These are phyloP conservation scores for Venturia asperata DNA, from an alignment of 2,329 filamentous ascomycete genomes.

Conservation along the genomic window DNA sequence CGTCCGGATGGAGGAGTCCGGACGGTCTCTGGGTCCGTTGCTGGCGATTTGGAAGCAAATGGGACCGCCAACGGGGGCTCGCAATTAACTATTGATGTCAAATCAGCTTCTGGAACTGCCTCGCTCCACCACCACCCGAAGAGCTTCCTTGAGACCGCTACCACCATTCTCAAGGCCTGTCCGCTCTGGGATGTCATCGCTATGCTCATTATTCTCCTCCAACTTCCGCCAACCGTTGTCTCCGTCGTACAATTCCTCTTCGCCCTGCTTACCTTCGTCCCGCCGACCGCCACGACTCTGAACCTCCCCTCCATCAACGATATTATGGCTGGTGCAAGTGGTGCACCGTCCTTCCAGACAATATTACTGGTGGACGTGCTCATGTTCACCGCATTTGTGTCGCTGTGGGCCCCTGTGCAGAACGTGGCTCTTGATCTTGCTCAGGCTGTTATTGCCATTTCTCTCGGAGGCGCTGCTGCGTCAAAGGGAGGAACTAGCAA, in stretches of 20 bases:
- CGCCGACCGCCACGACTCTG: conserved; percentile 69
- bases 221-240: conserved; percentile 79
- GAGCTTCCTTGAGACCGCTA: conserved; percentile 67
- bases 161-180: conserved; percentile 82
- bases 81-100: conserved; percentile 15
- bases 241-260: conserved; percentile 89
- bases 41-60: conserved; percentile 32
- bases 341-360: conserved; percentile 77
- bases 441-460: conserved; percentile 88
- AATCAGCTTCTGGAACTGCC: conserved; percentile 10
- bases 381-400: conserved; percentile 77
- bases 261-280: conserved; percentile 85
- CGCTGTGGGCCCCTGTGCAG: conserved; percentile 80
- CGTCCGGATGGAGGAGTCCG: conserved; percentile 29
- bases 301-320: conserved; percentile 74
- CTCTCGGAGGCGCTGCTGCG: conserved; percentile 72
- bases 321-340: conserved; percentile 81
- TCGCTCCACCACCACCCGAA: conserved; percentile 16
- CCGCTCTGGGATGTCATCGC: conserved; percentile 92
- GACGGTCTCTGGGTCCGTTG: conserved; percentile 38
- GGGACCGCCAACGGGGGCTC: conserved; percentile 5
- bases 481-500: conserved; percentile 61
- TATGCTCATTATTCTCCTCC: conserved; percentile 91
- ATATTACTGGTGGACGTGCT: conserved; percentile 77
- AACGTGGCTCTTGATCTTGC: conserved; percentile 83